A percentile compares a stretch with the other conserved stretches of the same genome.
Evolutionary conservation across 2,329 filamentous ascomycete genomes (phyloP).

Genomic region (Claviceps pazoutovae): DNA sequence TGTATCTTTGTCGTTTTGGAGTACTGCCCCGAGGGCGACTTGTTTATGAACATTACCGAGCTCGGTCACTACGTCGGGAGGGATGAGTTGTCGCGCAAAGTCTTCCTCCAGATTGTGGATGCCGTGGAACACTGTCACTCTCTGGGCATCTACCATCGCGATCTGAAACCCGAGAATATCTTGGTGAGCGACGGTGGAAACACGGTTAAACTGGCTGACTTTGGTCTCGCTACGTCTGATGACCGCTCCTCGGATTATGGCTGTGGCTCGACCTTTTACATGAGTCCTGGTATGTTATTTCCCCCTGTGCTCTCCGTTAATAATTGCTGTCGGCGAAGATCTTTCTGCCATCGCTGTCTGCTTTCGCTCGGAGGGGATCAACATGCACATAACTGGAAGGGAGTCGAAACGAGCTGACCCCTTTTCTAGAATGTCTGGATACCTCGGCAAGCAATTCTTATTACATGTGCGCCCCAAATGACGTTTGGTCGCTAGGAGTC

Average conservation of each 20-base stretch:
- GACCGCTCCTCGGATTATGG: conserved; percentile 83
- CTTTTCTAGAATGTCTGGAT: conserved; percentile 65
- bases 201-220: conserved; percentile 92
- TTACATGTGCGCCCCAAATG: conserved; percentile 88
- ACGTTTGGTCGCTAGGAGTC: conserved; percentile 96
- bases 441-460: conserved; percentile 59
- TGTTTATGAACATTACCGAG: conserved; percentile 97
- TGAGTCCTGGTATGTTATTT: conserved; percentile 76
- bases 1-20: conserved; percentile 95
- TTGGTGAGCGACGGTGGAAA: conserved; percentile 77
- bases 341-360: too few relatives aligned
- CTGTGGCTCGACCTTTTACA: conserved; percentile 97
- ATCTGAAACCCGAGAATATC: conserved; percentile 97
- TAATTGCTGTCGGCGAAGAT: too few relatives aligned
- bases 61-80: conserved; percentile 85
- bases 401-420: conserved; percentile 2
- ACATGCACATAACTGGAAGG: too few relatives aligned
- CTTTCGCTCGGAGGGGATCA: too few relatives aligned
- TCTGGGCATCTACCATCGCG: conserved; percentile 88
- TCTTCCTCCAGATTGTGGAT: conserved; percentile 91
- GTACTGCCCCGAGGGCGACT: conserved; percentile 90
- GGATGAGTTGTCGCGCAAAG: conserved; percentile 71
- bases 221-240: conserved; percentile 83
- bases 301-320: not conserved
- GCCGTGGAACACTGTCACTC: conserved; percentile 92